phyloP scores from a whole-genome alignment of 139 green algal genomes.

The Pseudopediastrum boryanum region DNA sequence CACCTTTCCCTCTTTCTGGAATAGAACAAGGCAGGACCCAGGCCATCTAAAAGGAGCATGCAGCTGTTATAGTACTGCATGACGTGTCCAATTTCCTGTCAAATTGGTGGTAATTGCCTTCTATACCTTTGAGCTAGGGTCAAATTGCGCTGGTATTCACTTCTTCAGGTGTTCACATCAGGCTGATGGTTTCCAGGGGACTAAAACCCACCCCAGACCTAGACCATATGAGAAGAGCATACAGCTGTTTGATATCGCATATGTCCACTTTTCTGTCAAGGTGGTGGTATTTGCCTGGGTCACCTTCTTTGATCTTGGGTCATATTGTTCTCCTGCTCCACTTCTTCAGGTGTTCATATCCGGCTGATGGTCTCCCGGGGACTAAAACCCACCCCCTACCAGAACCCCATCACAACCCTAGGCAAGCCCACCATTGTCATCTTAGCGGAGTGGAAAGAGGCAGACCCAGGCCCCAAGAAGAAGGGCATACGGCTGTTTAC shows the following conservation, averaged over 20 bases:
- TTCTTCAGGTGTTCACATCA: no score
- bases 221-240: no score
- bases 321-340: not conserved
- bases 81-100: not conserved
- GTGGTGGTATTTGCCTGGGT: not conserved
- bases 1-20: constrained; percentile 79
- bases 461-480: constrained; percentile 40
- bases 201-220: no score
- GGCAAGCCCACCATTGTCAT: constrained; percentile 78
- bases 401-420: constrained; percentile 77
- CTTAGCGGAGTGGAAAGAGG: constrained; percentile 73
- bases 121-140: no score
- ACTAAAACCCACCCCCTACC: constrained; percentile 82
- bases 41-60: no score
- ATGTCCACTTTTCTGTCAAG: not conserved
- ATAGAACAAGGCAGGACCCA: constrained; percentile 66
- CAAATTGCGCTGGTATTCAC: constrained; percentile 2
- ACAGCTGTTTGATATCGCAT: no score
- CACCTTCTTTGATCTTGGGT: no score
- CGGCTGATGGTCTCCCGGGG: constrained; percentile 73
- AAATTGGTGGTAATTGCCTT: not conserved
- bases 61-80: no score
- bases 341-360: constrained; percentile 80
- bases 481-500: constrained; percentile 75
- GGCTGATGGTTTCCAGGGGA: no score